A percentile compares a stretch with the other conserved stretches of the same genome.
Evolutionary conservation across 176 grass and related monocot genomes (phyloP).

Genomic region (Aegilops tauschii): DNA sequence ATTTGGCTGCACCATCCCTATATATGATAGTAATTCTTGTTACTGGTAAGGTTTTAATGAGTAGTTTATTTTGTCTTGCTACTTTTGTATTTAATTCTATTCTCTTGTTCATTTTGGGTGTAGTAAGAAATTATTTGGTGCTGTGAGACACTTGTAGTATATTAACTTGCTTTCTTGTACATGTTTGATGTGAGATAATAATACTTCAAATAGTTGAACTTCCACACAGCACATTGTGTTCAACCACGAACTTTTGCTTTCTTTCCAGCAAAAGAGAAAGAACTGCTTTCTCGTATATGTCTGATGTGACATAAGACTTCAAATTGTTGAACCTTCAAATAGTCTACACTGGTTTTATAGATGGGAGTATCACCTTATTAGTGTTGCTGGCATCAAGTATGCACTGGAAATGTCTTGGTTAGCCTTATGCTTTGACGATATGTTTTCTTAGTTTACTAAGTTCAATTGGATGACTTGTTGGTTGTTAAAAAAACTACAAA

Average conservation of each 20-base stretch:
- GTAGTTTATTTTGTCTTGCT: background rate
- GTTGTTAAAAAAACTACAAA: background rate
- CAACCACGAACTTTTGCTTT: background rate
- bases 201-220: background rate
- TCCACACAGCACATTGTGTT: background rate
- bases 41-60: background rate
- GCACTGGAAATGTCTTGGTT: conserved; percentile 12
- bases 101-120: background rate
- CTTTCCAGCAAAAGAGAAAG: background rate
- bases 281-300: background rate
- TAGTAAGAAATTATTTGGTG: background rate
- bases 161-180: background rate
- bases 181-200: background rate
- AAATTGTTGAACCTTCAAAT: background rate
- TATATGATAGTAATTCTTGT: background rate
- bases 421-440: background rate
- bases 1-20: background rate
- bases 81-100: background rate
- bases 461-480: background rate
- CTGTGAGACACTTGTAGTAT: background rate
- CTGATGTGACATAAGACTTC: background rate
- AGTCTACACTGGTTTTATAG: background rate
- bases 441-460: background rate
- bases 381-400: background rate
- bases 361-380: background rate